These are phyloP conservation scores for Paraurostyla sp. DNA, from an alignment of 73 alveolate species.

Conservation along the genomic window DNA sequence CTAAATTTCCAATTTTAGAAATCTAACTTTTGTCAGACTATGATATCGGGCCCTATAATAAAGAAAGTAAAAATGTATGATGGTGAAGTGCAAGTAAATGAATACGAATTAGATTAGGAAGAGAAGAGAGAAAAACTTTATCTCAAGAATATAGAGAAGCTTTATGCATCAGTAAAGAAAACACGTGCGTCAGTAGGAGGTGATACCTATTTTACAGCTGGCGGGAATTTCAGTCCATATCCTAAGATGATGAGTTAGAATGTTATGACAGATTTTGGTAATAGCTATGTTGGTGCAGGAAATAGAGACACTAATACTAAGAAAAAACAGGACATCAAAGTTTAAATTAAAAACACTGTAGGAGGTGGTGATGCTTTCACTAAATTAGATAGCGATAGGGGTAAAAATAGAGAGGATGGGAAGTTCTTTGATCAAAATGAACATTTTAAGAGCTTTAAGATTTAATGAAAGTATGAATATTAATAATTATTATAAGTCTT, in stretches of 20 bases:
- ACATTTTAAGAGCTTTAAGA: no score
- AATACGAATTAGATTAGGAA: background rate
- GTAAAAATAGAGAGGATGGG: no score
- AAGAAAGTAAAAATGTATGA: background rate
- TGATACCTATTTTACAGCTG: background rate
- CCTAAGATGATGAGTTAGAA: background rate
- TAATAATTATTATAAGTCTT: no score
- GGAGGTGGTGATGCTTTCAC: constrained; percentile 20
- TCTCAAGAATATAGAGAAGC: background rate
- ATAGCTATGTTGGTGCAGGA: background rate
- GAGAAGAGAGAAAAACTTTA: background rate
- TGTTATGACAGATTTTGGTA: background rate
- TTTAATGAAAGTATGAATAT: no score
- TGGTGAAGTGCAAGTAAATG: background rate
- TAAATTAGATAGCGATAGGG: background rate
- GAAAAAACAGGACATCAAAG: background rate
- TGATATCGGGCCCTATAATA: background rate
- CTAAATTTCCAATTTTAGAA: background rate
- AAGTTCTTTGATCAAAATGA: no score
- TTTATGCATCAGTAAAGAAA: background rate
- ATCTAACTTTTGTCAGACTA: background rate
- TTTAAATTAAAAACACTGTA: background rate
- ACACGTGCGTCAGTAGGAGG: background rate
- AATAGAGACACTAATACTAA: background rate
- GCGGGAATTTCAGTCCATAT: background rate